A percentile compares a stretch with the other conserved stretches of the same genome.
These are phyloP conservation scores for Solanum etuberosum DNA, from an alignment of 257 asterid genomes.

Conservation along the genomic window DNA sequence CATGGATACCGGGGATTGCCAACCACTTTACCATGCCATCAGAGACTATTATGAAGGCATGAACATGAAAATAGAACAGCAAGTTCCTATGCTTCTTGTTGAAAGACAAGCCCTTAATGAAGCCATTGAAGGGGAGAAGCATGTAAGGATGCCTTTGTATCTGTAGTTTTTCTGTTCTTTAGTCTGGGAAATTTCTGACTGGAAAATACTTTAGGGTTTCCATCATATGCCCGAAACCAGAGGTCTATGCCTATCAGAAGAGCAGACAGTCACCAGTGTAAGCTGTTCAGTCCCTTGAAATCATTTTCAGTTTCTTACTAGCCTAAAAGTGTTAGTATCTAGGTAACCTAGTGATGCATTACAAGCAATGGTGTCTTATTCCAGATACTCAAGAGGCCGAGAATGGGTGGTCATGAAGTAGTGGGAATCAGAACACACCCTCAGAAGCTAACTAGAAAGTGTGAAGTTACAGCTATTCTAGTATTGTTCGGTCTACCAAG, in stretches of 20 bases:
- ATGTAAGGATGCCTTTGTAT: conserved; percentile 26
- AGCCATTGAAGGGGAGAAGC: conserved; percentile 92
- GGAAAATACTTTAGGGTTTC: conserved; percentile 40
- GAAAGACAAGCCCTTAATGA: conserved; percentile 89
- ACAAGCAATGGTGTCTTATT: background rate
- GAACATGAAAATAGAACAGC: conserved; percentile 86
- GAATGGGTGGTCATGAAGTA: conserved; percentile 59
- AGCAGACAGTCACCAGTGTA: conserved; percentile 89
- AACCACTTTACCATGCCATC: conserved; percentile 73
- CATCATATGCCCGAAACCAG: conserved; percentile 98
- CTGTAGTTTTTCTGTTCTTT: background rate
- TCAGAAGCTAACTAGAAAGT: conserved; percentile 67
- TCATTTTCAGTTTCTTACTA: background rate
- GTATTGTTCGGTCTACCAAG: conserved; percentile 91
- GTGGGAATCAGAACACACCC: conserved; percentile 74
- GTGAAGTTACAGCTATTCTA: conserved; percentile 93
- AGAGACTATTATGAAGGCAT: conserved; percentile 94
- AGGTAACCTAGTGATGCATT: background rate
- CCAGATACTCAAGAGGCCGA: conserved; percentile 72
- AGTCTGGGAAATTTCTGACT: conserved; percentile 2
- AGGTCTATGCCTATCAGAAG: conserved; percentile 90
- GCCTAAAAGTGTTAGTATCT: background rate
- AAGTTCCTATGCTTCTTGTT: conserved; percentile 94
- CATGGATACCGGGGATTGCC: conserved; percentile 92
- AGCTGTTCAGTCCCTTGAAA: conserved; percentile 1